phyloP scores from a whole-genome alignment of 192 early-diverging fungal genomes.

The Coemansia sp. region DNA sequence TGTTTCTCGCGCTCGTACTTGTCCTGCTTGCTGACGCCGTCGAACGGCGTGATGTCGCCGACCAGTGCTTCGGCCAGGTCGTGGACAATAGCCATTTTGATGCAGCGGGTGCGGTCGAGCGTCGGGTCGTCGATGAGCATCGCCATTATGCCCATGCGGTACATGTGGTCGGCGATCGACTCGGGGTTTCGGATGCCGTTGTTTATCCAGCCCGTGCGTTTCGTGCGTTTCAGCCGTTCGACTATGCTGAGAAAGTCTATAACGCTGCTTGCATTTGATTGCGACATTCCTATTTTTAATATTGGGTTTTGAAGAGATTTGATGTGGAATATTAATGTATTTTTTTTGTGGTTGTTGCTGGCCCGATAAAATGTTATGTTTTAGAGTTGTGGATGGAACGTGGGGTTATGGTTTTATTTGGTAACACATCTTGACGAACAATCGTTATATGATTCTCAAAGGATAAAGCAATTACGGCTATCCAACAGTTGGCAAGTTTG shows the following conservation, averaged over 20 bases:
- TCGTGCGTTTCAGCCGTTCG: slow-evolving; percentile 86
- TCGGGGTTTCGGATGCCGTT: slow-evolving; percentile 67
- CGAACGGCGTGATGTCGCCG: slow-evolving; percentile 88
- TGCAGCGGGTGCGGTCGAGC: slow-evolving; percentile 64
- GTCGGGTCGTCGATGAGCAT: slow-evolving; percentile 73
- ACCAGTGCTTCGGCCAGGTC: slow-evolving; percentile 76
- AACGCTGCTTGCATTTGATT: slow-evolving; percentile 39
- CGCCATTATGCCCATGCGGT: slow-evolving; percentile 89
- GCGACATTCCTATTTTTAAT: not conserved
- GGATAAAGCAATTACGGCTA: slow-evolving; percentile 55
- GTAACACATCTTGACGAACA: too few relatives aligned
- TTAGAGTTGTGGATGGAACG: too few relatives aligned
- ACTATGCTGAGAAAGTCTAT: slow-evolving; percentile 77
- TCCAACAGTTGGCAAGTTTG: slow-evolving; percentile 10
- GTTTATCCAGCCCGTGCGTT: slow-evolving; percentile 92
- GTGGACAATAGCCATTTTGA: slow-evolving; percentile 93
- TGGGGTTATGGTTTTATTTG: too few relatives aligned
- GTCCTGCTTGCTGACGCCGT: slow-evolving; percentile 73
- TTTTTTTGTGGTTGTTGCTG: too few relatives aligned
- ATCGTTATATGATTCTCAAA: slow-evolving; percentile 64
- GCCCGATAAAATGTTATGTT: too few relatives aligned
- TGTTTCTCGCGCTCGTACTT: slow-evolving; percentile 68
- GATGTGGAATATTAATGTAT: too few relatives aligned
- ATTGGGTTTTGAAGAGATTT: not conserved
- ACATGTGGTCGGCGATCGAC: slow-evolving; percentile 94